These are phyloP conservation scores for Eimeria falciformis DNA, from an alignment of 169 alveolate species.

Conservation along the genomic window DNA sequence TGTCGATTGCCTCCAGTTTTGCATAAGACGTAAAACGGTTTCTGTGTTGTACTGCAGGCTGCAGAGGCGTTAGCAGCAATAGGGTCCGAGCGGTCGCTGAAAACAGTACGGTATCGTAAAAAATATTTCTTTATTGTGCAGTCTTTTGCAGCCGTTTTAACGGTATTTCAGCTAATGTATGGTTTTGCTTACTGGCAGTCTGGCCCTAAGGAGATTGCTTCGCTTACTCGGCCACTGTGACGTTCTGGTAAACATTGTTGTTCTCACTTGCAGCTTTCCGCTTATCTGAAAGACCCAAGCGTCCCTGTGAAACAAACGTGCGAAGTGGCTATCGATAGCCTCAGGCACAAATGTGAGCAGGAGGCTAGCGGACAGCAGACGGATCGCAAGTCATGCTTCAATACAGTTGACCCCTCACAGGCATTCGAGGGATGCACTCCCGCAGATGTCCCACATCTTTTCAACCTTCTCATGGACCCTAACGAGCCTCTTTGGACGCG, in stretches of 20 bases:
- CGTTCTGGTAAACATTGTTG: too few relatives aligned
- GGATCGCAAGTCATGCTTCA: background rate
- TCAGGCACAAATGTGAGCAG: background rate
- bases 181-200: too few relatives aligned
- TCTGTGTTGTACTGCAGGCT: slow-evolving; percentile 63
- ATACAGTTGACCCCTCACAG: slow-evolving; percentile 43
- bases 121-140: too few relatives aligned
- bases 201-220: too few relatives aligned
- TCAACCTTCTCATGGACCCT: background rate
- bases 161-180: background rate
- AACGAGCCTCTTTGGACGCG: slow-evolving; percentile 33
- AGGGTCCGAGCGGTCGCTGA: slow-evolving; percentile 82
- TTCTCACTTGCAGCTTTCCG: background rate
- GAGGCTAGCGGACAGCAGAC: background rate
- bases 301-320: slow-evolving; percentile 15
- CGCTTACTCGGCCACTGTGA: too few relatives aligned
- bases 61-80: slow-evolving; percentile 89
- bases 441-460: background rate
- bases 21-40: background rate
- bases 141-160: too few relatives aligned
- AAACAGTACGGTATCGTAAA: slow-evolving; percentile 79
- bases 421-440: slow-evolving; percentile 23
- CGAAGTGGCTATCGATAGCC: background rate
- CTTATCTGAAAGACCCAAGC: background rate
- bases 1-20: background rate